Evolutionary conservation across 148 eudicot genomes (phyloP).

Genomic region (Nepenthes gracilis): DNA sequence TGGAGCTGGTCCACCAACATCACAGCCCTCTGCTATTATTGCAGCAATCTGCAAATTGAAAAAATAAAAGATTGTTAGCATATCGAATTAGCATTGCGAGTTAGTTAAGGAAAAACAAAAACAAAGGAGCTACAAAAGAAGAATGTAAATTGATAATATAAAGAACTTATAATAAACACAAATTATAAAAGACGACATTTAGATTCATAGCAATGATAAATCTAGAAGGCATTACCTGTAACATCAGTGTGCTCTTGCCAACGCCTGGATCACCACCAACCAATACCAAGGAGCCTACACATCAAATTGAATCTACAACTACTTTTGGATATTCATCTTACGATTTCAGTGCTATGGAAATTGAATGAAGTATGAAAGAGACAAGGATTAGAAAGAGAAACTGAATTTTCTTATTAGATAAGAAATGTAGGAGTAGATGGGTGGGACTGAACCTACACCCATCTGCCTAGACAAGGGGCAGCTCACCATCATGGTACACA

Average conservation of each 20-base stretch:
- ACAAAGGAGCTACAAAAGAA: not conserved
- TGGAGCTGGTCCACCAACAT: constrained; percentile 36
- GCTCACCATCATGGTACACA: too few species aligned
- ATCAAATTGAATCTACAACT: not conserved
- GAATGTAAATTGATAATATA: not conserved
- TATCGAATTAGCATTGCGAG: not conserved
- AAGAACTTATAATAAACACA: not conserved
- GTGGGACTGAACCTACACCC: too few species aligned
- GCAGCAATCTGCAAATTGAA: constrained; percentile 68
- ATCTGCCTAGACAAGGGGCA: too few species aligned
- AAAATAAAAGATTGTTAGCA: constrained; percentile 10
- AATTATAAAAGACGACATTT: not conserved
- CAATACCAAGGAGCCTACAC: constrained; percentile 73
- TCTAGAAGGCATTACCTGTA: constrained; percentile 46
- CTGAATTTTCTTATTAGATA: too few species aligned
- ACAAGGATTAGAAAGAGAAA: not conserved
- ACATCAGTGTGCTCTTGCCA: constrained; percentile 86
- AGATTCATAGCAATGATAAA: not conserved
- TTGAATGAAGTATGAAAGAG: not conserved
- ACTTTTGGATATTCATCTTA: not conserved
- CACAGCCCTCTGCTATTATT: constrained; percentile 62
- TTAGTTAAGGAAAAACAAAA: not conserved
- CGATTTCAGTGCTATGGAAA: not conserved
- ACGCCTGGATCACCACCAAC: constrained; percentile 99
- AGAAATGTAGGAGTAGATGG: too few species aligned